Evolutionary conservation across 23 red algal genomes (phyloP).

Genomic region (Agarophyton chilense): DNA sequence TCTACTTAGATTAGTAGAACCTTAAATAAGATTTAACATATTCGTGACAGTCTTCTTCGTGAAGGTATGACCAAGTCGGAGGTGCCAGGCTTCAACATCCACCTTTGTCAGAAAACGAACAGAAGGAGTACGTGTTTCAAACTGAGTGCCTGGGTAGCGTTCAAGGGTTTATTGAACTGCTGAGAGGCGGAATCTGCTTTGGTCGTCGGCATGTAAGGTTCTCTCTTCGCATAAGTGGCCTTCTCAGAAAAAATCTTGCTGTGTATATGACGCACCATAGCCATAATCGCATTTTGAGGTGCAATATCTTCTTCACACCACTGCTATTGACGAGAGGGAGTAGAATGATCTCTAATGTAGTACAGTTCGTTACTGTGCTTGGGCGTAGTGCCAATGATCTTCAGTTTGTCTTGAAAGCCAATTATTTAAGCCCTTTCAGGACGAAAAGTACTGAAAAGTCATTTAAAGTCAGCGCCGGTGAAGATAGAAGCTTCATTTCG

Average conservation of each 20-base stretch:
- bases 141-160: too few relatives aligned
- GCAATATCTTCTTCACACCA: background rate
- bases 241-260: background rate
- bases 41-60: background rate
- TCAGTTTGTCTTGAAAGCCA: background rate
- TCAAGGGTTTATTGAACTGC: too few relatives aligned
- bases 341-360: conserved; percentile 11
- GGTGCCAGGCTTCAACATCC: background rate
- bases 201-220: too few relatives aligned
- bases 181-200: too few relatives aligned
- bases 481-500: conserved; percentile 37
- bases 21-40: too few relatives aligned
- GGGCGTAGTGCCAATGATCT: conserved; percentile 13
- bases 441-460: background rate
- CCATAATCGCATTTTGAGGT: background rate
- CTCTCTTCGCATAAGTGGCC: background rate
- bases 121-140: too few relatives aligned
- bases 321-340: background rate
- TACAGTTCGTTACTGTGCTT: background rate
- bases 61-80: background rate
- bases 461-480: conserved; percentile 4
- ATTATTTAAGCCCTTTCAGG: background rate
- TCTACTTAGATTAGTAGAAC: too few relatives aligned
- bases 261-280: background rate
- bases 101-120: too few relatives aligned